A percentile compares a stretch with the other conserved stretches of the same genome.
phyloP scores from a whole-genome alignment of 306 rosid genomes.

The Cicer yamashitae region DNA sequence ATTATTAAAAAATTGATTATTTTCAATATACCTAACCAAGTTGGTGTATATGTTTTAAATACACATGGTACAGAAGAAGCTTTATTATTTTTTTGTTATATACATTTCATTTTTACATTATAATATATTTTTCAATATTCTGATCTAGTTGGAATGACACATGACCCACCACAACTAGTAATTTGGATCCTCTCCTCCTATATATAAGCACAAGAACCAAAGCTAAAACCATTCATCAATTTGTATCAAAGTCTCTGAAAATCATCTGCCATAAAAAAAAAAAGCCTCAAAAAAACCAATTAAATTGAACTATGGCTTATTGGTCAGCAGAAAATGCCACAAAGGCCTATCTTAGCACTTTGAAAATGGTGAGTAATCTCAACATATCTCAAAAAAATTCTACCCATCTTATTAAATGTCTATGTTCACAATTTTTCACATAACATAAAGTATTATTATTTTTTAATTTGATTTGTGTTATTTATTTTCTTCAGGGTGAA shows the following conservation, averaged over 20 bases:
- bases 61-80: conserved; percentile 7
- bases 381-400: background rate
- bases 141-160: conserved; percentile 44
- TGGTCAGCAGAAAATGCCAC: conserved; percentile 99
- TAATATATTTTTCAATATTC: conserved; percentile 9
- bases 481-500: conserved; percentile 50
- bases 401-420: background rate
- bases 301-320: conserved; percentile 57
- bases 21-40: conserved; percentile 16
- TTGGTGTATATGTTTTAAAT: background rate
- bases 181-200: conserved; percentile 25
- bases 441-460: background rate
- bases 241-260: conserved; percentile 39
- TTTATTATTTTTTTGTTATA: conserved; percentile 22
- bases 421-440: background rate
- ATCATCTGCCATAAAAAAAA: conserved; percentile 31
- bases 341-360: conserved; percentile 84
- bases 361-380: conserved; percentile 73
- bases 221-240: conserved; percentile 47
- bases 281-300: conserved; percentile 8
- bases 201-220: conserved; percentile 46
- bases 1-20: background rate
- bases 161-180: conserved; percentile 47
- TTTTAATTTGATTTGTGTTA: background rate
- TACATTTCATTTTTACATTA: conserved; percentile 25